Conservation (phyloP, 2,329 filamentous ascomycete species). For the Knufia petricola region DNA sequence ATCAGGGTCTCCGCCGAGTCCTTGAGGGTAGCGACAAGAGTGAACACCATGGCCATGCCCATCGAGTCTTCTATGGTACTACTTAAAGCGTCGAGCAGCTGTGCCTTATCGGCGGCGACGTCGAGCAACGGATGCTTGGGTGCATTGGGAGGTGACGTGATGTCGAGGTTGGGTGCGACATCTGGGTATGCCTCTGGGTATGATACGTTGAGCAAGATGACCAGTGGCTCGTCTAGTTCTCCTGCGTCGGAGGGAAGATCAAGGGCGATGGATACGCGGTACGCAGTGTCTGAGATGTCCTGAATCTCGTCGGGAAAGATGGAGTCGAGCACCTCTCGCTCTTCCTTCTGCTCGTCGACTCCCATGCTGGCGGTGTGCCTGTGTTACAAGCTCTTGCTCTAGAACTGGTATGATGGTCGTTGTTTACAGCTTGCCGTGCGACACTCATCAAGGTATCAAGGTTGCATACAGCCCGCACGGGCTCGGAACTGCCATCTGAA, state of each 20-base stretch:
- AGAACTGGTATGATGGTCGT: too few relatives aligned
- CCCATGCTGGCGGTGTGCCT: constrained; percentile 30
- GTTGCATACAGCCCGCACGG: too few relatives aligned
- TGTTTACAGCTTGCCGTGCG: too few relatives aligned
- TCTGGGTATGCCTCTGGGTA: constrained; percentile 92
- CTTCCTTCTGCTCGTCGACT: constrained; percentile 82
- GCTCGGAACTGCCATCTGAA: too few relatives aligned
- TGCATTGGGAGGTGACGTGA: constrained; percentile 63
- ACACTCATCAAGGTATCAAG: too few relatives aligned
- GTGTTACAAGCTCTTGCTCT: too few relatives aligned
- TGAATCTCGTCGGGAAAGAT: constrained; percentile 98
- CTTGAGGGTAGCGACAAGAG: constrained; percentile 76
- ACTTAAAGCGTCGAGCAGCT: constrained; percentile 60
- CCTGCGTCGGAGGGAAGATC: constrained; percentile 59
- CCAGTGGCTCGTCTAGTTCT: constrained; percentile 55
- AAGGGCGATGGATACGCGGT: constrained; percentile 73
- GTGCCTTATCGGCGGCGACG: constrained; percentile 67
- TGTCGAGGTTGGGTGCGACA: constrained; percentile 69
- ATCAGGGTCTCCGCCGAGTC: constrained; percentile 84
- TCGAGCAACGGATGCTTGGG: constrained; percentile 64
- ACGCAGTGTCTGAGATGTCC: constrained; percentile 88
- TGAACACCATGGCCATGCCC: constrained; percentile 97
- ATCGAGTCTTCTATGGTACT: constrained; percentile 82
- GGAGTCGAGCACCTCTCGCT: constrained; percentile 93
- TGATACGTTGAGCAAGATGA: constrained; percentile 70